Base-by-base conservation (phyloP, 257 asterid genomes). In the Knoxia roxburghii region DNA sequence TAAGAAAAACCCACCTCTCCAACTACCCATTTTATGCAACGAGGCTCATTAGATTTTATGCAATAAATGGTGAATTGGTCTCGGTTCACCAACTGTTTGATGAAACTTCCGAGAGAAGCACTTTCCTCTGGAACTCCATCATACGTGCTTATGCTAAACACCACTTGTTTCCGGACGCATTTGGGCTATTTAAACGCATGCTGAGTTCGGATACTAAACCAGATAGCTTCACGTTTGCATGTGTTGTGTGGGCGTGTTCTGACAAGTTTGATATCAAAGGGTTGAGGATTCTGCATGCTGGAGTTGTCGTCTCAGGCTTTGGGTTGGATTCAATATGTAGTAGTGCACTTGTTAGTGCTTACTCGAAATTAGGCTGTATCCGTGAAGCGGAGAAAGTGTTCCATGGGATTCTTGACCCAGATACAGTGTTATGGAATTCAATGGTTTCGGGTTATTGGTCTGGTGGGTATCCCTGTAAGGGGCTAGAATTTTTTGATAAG, bases 71-170 rank as follows among this genome's bases (percentile, higher is more conserved):
- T 60, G 96, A 90, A 70, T 69, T 89, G 4, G 20, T 43, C 15
- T 80, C 91, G 14, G 98, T 96, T 1, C 97, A 76, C 75, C 65
- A 75, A 32, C 64, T 92, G 91, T 92, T 92, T 67, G 98, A 87
- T 40, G 67, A 46, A 86, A 85, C 80, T 75, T 84, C 95, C 33
- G 67, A 75, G 6, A 72, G 85, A 80, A 93, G 82, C 56, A 77
- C 83, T 54, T 88, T 71, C 58, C 88, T 90, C 4, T 93, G 95
- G 96, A 93, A 93, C 78, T 79, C 95, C 75, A 76, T 93, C 29
- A 90, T 93, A 59, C 91, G 96, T 35, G 95, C 92, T 50, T 77
- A 84, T 68, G 95, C 96, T 29, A 90, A 52, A 72, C 59, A 79
- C 76, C 80, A 68, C 69, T 12, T 58, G 9, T 86, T 86, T 79